These are phyloP conservation scores for Penicillium sp. DNA, from an alignment of 2,329 filamentous ascomycete genomes.

Conservation along the genomic window DNA sequence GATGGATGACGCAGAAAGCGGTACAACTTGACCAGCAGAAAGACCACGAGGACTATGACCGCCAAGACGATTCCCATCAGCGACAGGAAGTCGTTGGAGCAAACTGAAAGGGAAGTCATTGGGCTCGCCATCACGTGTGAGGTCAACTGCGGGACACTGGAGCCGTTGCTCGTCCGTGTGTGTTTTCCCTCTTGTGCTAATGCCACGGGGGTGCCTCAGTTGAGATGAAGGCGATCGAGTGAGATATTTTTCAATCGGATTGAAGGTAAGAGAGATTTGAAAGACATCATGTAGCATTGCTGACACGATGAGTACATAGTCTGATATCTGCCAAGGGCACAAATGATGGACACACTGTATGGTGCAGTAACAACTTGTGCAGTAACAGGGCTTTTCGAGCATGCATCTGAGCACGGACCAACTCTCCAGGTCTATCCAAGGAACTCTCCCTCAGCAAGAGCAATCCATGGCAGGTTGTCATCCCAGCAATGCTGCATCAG, in stretches of 20 bases:
- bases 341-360: background rate
- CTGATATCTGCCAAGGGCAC: background rate
- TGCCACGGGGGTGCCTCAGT: background rate
- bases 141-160: too few relatives aligned
- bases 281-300: background rate
- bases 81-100: background rate
- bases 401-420: background rate
- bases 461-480: constrained; percentile 40
- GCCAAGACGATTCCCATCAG: too few relatives aligned
- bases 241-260: background rate
- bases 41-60: too few relatives aligned
- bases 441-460: constrained; percentile 42
- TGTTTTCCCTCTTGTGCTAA: background rate
- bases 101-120: background rate
- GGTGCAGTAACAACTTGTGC: background rate
- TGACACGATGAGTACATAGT: background rate
- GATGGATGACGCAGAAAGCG: too few relatives aligned
- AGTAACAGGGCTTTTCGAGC: background rate
- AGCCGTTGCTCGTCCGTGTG: too few relatives aligned
- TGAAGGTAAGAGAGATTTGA: background rate
- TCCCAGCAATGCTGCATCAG: constrained; percentile 46
- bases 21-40: too few relatives aligned
- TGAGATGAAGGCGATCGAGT: background rate
- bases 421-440: constrained; percentile 30
- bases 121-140: background rate